A percentile compares a stretch with the other conserved stretches of the same genome.
phyloP scores from a whole-genome alignment of 768 basidiomycete species.

The Imleria badia region DNA sequence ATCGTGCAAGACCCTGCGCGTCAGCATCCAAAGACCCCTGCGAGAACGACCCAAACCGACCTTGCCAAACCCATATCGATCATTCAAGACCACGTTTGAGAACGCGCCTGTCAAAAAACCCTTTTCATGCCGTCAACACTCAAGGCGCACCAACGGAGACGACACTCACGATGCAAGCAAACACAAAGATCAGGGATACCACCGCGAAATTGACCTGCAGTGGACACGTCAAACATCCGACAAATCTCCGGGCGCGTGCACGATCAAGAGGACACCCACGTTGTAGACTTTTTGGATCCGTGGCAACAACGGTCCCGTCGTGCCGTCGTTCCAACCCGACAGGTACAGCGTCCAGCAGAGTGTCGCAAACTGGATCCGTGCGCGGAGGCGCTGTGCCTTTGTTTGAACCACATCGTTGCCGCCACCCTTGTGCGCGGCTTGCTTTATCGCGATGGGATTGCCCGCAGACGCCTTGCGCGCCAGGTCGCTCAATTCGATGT shows the following conservation, averaged over 20 bases:
- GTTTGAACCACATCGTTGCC: constrained; percentile 3
- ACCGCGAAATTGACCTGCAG: constrained; percentile 39
- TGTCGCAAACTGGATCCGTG: constrained; percentile 32
- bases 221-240: constrained; percentile 1
- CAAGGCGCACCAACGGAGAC: neutral
- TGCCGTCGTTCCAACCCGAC: constrained; percentile 40
- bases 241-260: neutral
- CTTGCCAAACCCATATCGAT: constrained; percentile 36
- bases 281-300: constrained; percentile 38
- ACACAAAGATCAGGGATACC: constrained; percentile 45
- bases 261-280: constrained; percentile 18
- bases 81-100: constrained; percentile 28
- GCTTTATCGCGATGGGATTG: neutral
- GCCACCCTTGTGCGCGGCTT: neutral
- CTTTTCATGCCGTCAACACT: constrained; percentile 13
- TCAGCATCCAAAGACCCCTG: neutral
- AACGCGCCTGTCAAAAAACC: constrained; percentile 35
- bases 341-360: constrained; percentile 38
- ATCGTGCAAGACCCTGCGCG: neutral
- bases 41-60: constrained; percentile 5
- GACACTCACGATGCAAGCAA: constrained; percentile 37
- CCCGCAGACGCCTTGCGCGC: neutral
- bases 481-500: constrained; percentile 9
- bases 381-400: constrained; percentile 22
- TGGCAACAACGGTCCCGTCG: constrained; percentile 39